Evolutionary conservation across 305 asterid genomes (phyloP).

Genomic region (Fraxinus ornus): DNA sequence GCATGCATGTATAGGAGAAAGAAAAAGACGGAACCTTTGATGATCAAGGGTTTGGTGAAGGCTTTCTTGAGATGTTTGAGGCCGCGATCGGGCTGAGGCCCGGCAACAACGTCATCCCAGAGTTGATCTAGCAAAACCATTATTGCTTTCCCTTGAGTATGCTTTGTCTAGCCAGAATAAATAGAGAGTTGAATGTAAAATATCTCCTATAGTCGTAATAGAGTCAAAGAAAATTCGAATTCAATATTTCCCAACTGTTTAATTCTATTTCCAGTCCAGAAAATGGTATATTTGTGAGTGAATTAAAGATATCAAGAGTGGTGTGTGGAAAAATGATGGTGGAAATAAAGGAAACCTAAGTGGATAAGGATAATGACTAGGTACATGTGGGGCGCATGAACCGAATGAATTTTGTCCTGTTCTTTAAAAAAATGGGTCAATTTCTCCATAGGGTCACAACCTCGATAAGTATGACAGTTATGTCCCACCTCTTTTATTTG

Average conservation of each 20-base stretch:
- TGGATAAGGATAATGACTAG: constrained; percentile 65
- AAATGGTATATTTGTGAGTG: neutral
- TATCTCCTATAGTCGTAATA: constrained; percentile 26
- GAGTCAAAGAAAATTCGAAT: neutral
- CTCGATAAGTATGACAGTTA: neutral
- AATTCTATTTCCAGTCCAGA: constrained; percentile 22
- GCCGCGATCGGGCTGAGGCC: constrained; percentile 87
- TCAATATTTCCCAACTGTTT: constrained; percentile 11
- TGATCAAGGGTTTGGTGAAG: constrained; percentile 42
- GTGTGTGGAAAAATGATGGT: constrained; percentile 10
- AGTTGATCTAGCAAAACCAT: constrained; percentile 87
- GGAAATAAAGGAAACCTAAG: constrained; percentile 22
- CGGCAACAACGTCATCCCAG: constrained; percentile 94
- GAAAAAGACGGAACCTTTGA: constrained; percentile 37
- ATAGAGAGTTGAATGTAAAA: constrained; percentile 38
- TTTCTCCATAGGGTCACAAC: neutral
- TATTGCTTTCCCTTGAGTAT: neutral
- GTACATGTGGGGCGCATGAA: constrained; percentile 27
- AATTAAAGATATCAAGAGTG: neutral
- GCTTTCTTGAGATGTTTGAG: constrained; percentile 70
- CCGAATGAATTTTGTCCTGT: neutral
- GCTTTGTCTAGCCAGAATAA: neutral
- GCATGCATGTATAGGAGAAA: neutral
- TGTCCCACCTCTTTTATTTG: neutral
- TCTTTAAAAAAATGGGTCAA: neutral